phyloP scores from a whole-genome alignment of 2,329 filamentous ascomycete genomes.

The Nemania serpens region DNA sequence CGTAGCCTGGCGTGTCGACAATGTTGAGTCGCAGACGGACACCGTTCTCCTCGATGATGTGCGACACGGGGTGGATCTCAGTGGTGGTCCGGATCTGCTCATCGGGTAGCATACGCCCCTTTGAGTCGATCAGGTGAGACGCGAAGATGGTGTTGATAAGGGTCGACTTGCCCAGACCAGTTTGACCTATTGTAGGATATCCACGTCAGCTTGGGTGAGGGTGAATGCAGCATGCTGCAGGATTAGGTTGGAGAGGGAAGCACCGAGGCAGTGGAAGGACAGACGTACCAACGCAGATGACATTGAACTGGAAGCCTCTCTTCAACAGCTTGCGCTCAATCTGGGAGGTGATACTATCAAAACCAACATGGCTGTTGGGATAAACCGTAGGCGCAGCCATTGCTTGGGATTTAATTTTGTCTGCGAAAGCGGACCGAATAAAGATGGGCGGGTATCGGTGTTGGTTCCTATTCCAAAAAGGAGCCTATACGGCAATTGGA shows the following conservation, averaged over 20 bases:
- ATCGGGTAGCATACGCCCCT: conserved; percentile 89
- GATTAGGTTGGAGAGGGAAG: neutral
- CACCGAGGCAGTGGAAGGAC: conserved; percentile 37
- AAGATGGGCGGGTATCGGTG: conserved; percentile 36
- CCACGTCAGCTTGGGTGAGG: conserved; percentile 43
- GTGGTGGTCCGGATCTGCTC: conserved; percentile 94
- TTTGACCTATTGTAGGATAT: conserved; percentile 74
- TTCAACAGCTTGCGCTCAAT: conserved; percentile 99
- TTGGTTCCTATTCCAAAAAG: conserved; percentile 47
- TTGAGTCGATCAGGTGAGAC: conserved; percentile 98
- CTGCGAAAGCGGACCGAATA: conserved; percentile 39
- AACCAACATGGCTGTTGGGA: conserved; percentile 98
- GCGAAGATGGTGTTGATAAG: conserved; percentile 99
- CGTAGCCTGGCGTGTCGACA: conserved; percentile 97
- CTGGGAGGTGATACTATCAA: conserved; percentile 99
- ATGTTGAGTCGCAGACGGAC: conserved; percentile 98
- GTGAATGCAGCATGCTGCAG: neutral
- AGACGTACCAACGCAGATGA: conserved; percentile 98
- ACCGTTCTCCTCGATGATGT: conserved; percentile 99
- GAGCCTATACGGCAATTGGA: conserved; percentile 39
- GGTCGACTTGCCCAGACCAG: conserved; percentile 97
- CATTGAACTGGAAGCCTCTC: conserved; percentile 99
- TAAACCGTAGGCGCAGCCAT: conserved; percentile 76
- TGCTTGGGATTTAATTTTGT: conserved; percentile 43
- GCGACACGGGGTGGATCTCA: conserved; percentile 96